Percentiles rank a stretch among this genome's conserved stretches.
Conservation (phyloP, 2,329 filamentous ascomycete genomes). For the Clarireedia paspali region DNA sequence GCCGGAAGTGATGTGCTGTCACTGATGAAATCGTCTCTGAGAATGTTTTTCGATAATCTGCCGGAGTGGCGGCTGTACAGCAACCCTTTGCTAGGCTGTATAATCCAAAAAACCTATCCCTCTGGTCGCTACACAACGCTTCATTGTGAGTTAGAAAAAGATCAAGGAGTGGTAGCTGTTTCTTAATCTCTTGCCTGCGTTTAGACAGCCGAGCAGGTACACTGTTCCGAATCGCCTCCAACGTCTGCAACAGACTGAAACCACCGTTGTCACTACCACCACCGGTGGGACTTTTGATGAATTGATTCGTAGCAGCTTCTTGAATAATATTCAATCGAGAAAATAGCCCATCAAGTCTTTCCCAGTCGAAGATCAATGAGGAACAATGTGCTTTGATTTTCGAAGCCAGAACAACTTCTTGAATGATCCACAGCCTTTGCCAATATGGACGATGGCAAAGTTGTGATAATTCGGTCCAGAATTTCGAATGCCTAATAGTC, state of each 20-base stretch:
- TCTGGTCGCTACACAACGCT: constrained; percentile 6
- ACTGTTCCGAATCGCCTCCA: background rate
- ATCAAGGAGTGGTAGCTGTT: constrained; percentile 1
- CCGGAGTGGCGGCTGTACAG: constrained; percentile 3
- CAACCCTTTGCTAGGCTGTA: constrained; percentile 8
- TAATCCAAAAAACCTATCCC: constrained; percentile 7
- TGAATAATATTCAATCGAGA: background rate
- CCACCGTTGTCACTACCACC: background rate
- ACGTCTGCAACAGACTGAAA: constrained; percentile 2
- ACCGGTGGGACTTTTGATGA: background rate
- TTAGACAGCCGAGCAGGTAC: constrained; percentile 1
- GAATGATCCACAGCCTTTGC: constrained; percentile 7
- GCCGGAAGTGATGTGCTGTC: background rate
- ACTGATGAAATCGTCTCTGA: constrained; percentile 5
- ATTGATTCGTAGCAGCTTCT: background rate
- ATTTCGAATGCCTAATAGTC: background rate
- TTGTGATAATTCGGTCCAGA: constrained; percentile 3
- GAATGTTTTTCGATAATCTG: constrained; percentile 6
- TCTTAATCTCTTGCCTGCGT: constrained; percentile 1
- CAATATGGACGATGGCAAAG: constrained; percentile 5
- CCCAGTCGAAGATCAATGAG: constrained; percentile 5
- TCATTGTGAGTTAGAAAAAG: constrained; percentile 8
- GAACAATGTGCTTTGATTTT: constrained; percentile 7
- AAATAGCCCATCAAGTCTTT: constrained; percentile 4
- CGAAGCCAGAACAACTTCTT: constrained; percentile 8